These are phyloP conservation scores for Taphrina confusa DNA, from an alignment of 1,139 yeast genomes.

Conservation along the genomic window DNA sequence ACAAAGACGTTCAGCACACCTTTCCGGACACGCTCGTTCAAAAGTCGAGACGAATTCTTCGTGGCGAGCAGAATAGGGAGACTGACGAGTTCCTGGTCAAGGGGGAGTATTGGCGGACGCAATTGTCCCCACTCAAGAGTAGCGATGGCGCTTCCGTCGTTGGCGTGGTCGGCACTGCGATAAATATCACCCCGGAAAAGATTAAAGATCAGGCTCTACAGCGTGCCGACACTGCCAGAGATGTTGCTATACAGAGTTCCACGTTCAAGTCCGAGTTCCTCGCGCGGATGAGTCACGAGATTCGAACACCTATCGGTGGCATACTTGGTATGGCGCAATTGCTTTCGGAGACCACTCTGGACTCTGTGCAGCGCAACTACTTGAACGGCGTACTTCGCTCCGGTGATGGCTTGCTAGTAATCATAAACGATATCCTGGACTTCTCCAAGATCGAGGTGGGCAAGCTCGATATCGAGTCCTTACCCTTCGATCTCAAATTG, in stretches of 20 bases:
- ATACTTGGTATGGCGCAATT: conserved; percentile 90
- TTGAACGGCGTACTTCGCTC: conserved; percentile 79
- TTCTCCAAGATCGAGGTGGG: conserved; percentile 74
- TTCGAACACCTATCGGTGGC: conserved; percentile 89
- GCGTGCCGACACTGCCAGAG: conserved; percentile 62
- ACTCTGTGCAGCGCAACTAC: conserved; percentile 90
- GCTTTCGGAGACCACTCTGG: conserved; percentile 79
- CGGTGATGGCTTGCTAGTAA: conserved; percentile 78
- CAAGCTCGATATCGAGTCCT: conserved; percentile 20
- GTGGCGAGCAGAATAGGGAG: conserved; percentile 1
- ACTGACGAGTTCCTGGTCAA: conserved; percentile 1
- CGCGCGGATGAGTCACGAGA: conserved; percentile 91
- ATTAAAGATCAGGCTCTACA: conserved; percentile 22
- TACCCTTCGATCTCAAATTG: conserved; percentile 16
- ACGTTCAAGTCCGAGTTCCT: conserved; percentile 87
- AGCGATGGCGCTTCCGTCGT: not conserved
- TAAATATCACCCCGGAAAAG: conserved; percentile 16
- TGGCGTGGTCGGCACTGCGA: conserved; percentile 22
- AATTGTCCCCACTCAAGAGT: conserved; percentile 3
- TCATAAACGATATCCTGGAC: conserved; percentile 85
- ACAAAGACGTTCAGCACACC: conserved; percentile 8
- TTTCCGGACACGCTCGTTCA: not conserved
- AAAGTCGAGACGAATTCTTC: not conserved
- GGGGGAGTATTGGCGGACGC: conserved; percentile 21
- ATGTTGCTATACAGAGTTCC: conserved; percentile 88